These are phyloP conservation scores for Penicillium digitatum DNA, from an alignment of 2,329 filamentous ascomycete species.

Conservation along the genomic window DNA sequence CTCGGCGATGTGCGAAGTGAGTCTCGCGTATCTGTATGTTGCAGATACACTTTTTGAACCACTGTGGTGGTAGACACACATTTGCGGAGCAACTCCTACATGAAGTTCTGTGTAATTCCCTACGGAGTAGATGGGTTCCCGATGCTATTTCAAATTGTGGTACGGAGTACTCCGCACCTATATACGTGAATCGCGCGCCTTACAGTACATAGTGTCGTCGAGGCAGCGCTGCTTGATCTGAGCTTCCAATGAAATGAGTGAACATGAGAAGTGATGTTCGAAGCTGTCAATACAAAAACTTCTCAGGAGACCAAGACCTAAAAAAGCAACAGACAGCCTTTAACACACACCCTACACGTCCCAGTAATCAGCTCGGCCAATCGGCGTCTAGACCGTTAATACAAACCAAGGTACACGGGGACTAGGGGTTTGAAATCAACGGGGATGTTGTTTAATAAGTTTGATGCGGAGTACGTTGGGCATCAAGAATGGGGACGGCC, in stretches of 20 bases:
- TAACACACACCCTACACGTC: background rate
- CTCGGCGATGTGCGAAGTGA: slow-evolving; percentile 16
- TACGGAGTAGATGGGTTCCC: background rate
- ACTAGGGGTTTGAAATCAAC: background rate
- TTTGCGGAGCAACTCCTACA: background rate
- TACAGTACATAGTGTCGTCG: too few species aligned
- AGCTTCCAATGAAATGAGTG: too few species aligned
- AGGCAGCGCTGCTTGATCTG: too few species aligned
- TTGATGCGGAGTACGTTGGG: background rate
- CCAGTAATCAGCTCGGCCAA: background rate
- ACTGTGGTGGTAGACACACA: background rate
- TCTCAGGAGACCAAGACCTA: too few species aligned
- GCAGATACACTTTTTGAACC: background rate
- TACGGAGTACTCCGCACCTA: too few species aligned
- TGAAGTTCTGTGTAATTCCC: background rate
- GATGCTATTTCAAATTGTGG: background rate
- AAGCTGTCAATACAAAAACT: too few species aligned
- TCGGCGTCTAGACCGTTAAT: background rate
- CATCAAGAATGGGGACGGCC: background rate
- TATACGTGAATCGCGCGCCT: background rate
- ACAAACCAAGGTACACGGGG: background rate
- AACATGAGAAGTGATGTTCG: too few species aligned
- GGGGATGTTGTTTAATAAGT: background rate
- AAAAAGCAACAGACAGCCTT: background rate
- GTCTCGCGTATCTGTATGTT: background rate